phyloP scores from a whole-genome alignment of 768 basidiomycete species.

The Pluteus cervinus region DNA sequence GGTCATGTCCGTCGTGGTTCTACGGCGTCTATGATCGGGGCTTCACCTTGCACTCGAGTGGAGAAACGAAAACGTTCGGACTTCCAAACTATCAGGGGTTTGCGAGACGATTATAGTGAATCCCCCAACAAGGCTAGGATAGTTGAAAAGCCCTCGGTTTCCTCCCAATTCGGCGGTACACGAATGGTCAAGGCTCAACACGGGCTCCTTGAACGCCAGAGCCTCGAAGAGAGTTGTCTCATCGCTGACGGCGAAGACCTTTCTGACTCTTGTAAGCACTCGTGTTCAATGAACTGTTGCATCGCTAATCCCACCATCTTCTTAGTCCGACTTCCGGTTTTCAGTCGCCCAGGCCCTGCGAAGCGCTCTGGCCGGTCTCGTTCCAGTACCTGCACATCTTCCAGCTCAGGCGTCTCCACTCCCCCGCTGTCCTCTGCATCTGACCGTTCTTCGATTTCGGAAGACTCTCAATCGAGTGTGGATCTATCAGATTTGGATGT shows the following conservation, averaged over 20 bases:
- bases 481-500: constrained; percentile 59
- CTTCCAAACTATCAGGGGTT: constrained; percentile 25
- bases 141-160: constrained; percentile 62
- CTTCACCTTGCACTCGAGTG: constrained; percentile 61
- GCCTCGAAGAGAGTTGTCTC: constrained; percentile 60
- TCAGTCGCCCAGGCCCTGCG: constrained; percentile 49
- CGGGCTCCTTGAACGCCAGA: constrained; percentile 59
- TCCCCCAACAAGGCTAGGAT: constrained; percentile 43
- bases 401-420: constrained; percentile 62
- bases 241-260: constrained; percentile 64
- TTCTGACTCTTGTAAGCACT: constrained; percentile 41
- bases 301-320: constrained; percentile 9
- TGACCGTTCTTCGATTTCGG: constrained; percentile 63
- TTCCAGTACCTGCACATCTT: constrained; percentile 62
- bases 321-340: constrained; percentile 46
- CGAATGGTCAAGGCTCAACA: constrained; percentile 60
- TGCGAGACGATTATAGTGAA: constrained; percentile 19
- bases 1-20: constrained; percentile 69
- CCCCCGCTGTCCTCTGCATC: constrained; percentile 66
- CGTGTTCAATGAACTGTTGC: background rate
- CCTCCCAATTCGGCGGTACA: constrained; percentile 59
- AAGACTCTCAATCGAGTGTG: constrained; percentile 73
- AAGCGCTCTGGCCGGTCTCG: constrained; percentile 53
- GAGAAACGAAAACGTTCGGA: constrained; percentile 56
- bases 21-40: constrained; percentile 57